Conservation (phyloP, 306 rosid genomes). For the Acacia acuminata region DNA sequence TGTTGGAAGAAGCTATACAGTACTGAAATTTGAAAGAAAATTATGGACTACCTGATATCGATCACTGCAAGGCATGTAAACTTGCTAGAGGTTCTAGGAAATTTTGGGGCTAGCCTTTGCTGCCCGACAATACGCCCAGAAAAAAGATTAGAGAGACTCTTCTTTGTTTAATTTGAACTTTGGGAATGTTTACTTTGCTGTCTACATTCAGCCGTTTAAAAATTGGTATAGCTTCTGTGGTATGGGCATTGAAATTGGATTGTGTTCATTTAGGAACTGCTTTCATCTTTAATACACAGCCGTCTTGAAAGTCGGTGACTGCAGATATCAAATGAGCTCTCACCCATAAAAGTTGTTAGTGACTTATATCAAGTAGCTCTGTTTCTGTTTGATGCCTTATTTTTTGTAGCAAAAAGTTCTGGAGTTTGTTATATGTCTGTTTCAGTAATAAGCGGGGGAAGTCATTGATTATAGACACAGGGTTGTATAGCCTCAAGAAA, state of each 20-base stretch:
- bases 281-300: constrained; percentile 21
- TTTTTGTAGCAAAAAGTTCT: not conserved
- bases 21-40: constrained; percentile 13
- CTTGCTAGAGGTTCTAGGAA: constrained; percentile 1
- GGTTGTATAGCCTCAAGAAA: constrained; percentile 70
- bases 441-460: constrained; percentile 87
- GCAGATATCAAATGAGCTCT: not conserved
- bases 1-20: constrained; percentile 4
- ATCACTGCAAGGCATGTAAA: constrained; percentile 8
- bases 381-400: not conserved
- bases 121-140: constrained; percentile 74
- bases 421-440: not conserved
- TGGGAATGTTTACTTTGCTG: constrained; percentile 29
- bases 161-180: constrained; percentile 19
- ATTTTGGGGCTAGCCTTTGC: constrained; percentile 77
- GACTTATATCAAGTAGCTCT: not conserved
- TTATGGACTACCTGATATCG: not conserved
- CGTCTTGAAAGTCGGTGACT: constrained; percentile 22
- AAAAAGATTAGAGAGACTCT: constrained; percentile 55
- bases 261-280: constrained; percentile 17
- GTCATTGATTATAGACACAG: constrained; percentile 86
- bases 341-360: no score
- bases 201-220: constrained; percentile 30
- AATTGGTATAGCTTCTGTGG: constrained; percentile 34
- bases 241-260: not conserved